Evolutionary conservation across 257 asterid species (phyloP), one percentile per base, ranked within the genome.

Genomic region (Lantana camara): DNA sequence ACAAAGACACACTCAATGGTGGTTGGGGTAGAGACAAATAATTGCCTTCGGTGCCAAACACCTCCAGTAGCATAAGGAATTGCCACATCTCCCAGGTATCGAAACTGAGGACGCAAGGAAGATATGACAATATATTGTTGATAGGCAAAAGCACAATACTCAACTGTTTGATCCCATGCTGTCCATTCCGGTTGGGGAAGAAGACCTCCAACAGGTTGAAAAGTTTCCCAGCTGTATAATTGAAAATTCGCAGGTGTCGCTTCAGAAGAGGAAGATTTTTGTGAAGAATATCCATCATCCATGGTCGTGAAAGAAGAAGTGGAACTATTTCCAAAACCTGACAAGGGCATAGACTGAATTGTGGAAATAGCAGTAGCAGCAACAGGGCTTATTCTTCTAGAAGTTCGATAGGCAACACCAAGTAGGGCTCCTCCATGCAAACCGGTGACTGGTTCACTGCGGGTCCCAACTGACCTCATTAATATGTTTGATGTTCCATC

Each of bases 171-270:
- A 71, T 94, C 99, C 99, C 99, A 94, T 41, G 96, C 96, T 6
- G 96, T 87, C 97, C 97, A 94, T 64, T 90, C 99, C 24, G 99
- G 99, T 74, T 94, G 99, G 61, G 97, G 97, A 68, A 94, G 96
- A 84, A 94, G 97, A 66, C 82, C 89, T 57, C 97, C 99, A 49
- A 94, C 96, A 0, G 99, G 95, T 80, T 94, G 89, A 79, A 94
- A 94, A 62, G 88, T 79, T 80, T 94, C 99, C 99, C 99, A 94
- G 85, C 97, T 94, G 73, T 80, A 94, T 20, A 94, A 78, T 73
- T 94, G 99, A 51, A 90, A 88, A 81, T 90, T 94, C 21, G 83
- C 84, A 17, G 97, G 86, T 50, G 93, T 83, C 17, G 83, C 89
- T 79, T 91, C 96, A 35, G 95, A 53, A 60, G 86, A 76, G 57